These are phyloP conservation scores for Ogataea nakhonphanomensis DNA, from an alignment of 805 yeast species.

Conservation along the genomic window DNA sequence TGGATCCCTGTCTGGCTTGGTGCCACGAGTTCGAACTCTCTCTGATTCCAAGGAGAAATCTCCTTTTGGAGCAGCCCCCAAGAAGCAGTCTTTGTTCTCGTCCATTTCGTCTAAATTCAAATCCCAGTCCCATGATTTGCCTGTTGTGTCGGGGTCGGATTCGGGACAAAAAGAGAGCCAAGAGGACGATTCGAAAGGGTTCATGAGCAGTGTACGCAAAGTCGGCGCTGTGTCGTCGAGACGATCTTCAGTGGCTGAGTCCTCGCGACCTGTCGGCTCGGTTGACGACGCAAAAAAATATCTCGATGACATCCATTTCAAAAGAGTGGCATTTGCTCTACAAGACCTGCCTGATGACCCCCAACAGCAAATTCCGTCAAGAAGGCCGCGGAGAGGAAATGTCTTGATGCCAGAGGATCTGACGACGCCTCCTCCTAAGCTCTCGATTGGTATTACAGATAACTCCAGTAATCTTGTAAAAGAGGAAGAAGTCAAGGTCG, in stretches of 20 bases:
- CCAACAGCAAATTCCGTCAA: slow-evolving; percentile 59
- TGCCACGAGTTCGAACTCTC: slow-evolving; percentile 11
- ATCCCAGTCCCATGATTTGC: slow-evolving; percentile 13
- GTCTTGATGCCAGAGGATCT: slow-evolving; percentile 65
- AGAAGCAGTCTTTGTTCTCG: slow-evolving; percentile 31
- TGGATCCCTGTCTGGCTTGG: slow-evolving; percentile 17
- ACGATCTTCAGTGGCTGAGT: slow-evolving; percentile 4
- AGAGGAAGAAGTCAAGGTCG: slow-evolving; percentile 30
- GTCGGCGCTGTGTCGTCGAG: neutral
- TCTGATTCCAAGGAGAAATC: slow-evolving; percentile 21
- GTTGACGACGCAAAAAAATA: slow-evolving; percentile 7
- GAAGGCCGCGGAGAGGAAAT: slow-evolving; percentile 52
- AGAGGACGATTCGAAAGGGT: slow-evolving; percentile 1
- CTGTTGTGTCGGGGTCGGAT: slow-evolving; percentile 2
- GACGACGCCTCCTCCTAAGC: slow-evolving; percentile 56
- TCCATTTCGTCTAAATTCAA: slow-evolving; percentile 35
- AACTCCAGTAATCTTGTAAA: slow-evolving; percentile 34
- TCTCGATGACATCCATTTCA: slow-evolving; percentile 34
- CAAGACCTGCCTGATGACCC: slow-evolving; percentile 50
- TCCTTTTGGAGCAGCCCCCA: slow-evolving; percentile 13
- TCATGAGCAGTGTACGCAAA: neutral
- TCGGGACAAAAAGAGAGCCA: neutral
- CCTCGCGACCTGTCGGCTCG: neutral
- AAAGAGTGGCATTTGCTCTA: slow-evolving; percentile 50
- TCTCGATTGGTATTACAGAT: slow-evolving; percentile 66